Conservation (phyloP, 2,329 filamentous ascomycete genomes). For the Chaetomium olivaceum region DNA sequence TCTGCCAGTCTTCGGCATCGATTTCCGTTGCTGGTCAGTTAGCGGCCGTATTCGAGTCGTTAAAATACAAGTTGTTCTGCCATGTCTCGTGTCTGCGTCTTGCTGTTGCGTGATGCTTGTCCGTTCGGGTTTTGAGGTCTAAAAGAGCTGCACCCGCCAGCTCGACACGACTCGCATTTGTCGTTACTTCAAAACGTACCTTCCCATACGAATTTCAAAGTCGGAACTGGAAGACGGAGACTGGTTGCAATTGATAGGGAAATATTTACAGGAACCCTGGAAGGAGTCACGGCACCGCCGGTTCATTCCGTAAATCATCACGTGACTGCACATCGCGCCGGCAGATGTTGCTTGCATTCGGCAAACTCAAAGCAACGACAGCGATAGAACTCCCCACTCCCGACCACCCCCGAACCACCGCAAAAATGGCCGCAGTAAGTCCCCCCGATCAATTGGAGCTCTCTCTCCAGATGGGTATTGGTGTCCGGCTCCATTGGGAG, state of each 20-base stretch:
- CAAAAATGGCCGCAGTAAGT: constrained; percentile 72
- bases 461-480: background rate
- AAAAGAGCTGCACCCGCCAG: background rate
- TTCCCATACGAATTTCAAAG: background rate
- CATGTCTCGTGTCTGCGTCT: background rate
- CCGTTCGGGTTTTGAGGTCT: background rate
- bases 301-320: constrained; percentile 28
- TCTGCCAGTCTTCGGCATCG: constrained; percentile 3
- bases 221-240: background rate
- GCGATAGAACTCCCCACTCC: constrained; percentile 53
- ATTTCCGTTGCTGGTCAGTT: constrained; percentile 17
- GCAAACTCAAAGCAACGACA: constrained; percentile 46
- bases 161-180: background rate
- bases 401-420: constrained; percentile 47
- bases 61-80: constrained; percentile 12
- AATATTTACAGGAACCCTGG: background rate
- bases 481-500: background rate
- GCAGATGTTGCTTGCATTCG: constrained; percentile 30
- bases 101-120: background rate
- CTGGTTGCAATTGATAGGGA: background rate
- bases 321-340: constrained; percentile 30
- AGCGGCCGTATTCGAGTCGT: background rate
- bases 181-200: background rate
- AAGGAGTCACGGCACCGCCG: constrained; percentile 12
- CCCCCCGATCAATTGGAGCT: constrained; percentile 28